These are phyloP conservation scores for Coemansia sp. DNA, from an alignment of 192 early-diverging fungal genomes.

Conservation along the genomic window DNA sequence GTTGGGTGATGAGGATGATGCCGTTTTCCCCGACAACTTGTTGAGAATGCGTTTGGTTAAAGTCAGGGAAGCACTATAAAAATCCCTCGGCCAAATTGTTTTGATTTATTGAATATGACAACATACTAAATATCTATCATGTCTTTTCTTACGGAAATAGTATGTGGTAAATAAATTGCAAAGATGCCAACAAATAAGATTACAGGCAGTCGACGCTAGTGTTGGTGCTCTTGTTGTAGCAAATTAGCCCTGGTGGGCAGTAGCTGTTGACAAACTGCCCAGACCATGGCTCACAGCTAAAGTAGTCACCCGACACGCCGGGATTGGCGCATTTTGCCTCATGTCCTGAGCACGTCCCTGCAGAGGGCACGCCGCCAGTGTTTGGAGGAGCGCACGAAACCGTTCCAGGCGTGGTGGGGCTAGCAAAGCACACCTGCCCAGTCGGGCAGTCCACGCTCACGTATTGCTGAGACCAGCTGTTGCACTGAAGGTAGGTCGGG, in stretches of 20 bases:
- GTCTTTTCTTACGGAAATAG: no score
- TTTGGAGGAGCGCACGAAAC: slow-evolving; percentile 40
- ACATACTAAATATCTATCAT: no score
- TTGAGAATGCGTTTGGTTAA: no score
- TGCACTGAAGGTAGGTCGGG: slow-evolving; percentile 42
- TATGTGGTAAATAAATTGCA: no score
- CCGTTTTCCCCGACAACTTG: no score
- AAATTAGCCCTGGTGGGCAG: slow-evolving; percentile 23
- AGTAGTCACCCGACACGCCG: slow-evolving; percentile 28
- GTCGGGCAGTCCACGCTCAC: slow-evolving; percentile 23
- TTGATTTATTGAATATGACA: no score
- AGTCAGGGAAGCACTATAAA: no score
- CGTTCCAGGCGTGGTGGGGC: slow-evolving; percentile 29
- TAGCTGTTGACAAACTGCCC: slow-evolving; percentile 28
- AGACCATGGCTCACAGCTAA: slow-evolving; percentile 40
- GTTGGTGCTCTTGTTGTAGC: slow-evolving; percentile 32
- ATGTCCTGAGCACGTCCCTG: slow-evolving; percentile 31
- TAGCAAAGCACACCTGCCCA: slow-evolving; percentile 48
- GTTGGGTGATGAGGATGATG: no score
- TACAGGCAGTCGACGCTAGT: slow-evolving; percentile 26
- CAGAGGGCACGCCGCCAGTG: slow-evolving; percentile 32
- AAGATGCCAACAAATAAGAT: no score
- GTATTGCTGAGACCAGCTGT: slow-evolving; percentile 34
- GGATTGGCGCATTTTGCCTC: slow-evolving; percentile 30
- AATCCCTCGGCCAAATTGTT: no score